Conservation (phyloP, 1,139 yeast species). For the Blastobotrys petasosporus region DNA sequence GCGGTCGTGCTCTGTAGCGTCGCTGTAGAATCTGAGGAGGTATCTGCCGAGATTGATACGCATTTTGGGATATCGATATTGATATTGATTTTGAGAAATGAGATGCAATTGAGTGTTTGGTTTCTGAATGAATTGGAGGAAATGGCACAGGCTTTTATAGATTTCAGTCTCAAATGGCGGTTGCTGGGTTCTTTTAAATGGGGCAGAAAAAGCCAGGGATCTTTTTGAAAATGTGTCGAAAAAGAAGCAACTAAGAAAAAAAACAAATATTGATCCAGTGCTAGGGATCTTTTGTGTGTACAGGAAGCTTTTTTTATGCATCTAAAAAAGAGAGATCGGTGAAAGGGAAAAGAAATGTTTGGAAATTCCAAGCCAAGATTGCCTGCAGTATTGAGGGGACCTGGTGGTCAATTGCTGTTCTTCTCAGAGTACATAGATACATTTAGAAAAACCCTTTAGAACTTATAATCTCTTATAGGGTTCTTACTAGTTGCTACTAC, state of each 20-base stretch:
- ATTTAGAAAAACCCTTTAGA: too few species aligned
- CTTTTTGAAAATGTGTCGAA: background rate
- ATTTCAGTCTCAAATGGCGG: background rate
- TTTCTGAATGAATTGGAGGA: background rate
- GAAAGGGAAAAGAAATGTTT: too few species aligned
- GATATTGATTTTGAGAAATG: too few species aligned
- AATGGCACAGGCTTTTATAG: background rate
- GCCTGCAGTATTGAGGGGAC: too few species aligned
- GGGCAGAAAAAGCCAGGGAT: background rate
- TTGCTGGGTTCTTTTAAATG: background rate
- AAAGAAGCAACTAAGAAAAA: background rate
- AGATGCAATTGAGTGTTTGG: background rate
- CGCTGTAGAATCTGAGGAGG: constrained; percentile 12
- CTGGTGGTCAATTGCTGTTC: too few species aligned
- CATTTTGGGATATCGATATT: too few species aligned
- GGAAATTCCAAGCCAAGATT: too few species aligned
- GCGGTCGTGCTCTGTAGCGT: constrained; percentile 12
- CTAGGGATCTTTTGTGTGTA: background rate
- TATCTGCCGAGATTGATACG: constrained; percentile 14
- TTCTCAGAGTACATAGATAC: too few species aligned
- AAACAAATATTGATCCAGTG: background rate
- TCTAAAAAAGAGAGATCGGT: too few species aligned
- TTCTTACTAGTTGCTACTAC: too few species aligned
- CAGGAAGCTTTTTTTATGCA: too few species aligned
- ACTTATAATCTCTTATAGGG: too few species aligned